Base-by-base conservation (phyloP, 2,329 filamentous ascomycete genomes). In the Penicillium sp. region DNA sequence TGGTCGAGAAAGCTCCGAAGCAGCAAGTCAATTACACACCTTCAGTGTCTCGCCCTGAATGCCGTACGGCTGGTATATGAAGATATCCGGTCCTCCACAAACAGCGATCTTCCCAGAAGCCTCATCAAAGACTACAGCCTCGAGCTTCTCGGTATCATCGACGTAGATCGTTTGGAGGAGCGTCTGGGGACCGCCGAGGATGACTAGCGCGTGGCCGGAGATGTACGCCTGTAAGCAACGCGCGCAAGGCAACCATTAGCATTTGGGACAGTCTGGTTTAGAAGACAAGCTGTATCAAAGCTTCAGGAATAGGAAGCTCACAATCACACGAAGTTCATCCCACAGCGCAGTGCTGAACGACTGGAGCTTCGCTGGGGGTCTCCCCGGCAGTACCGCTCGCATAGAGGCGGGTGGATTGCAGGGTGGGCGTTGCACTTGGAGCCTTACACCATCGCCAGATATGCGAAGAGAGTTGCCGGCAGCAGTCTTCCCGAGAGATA, bases 121-220 rank as follows among this genome's bases (percentile, higher is more conserved):
- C 74, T 96, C 90, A 72, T 98, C 91, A 65, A 98, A 86, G 33
- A 88, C 86, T 66, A 98, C 87, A 30, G 92, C 90, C 66, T 92
- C 86, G 30, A 98, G 83, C 26, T 88, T 83, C 17, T 82, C 77
- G 45, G 84, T 81, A 67, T 91, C 87, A 72, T 96, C 91, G 72
- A 95, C 89, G 80, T 97, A 96, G 68, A 96, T 90, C 4, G 93
- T 97, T 78, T 99, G 95, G 37, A 97, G 79, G 65, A 97, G 86
- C 58, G 86, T 86, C 64, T 89, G 84, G 56, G 91, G 86, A 55
- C 88, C 90, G 73, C 87, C 86, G 69, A 98, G 88, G 71, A 99
- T 89, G 57, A 95, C 88, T 67, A 98, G 87, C 64, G 92, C 92
- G 78, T 90, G 91, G 72, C 94, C 94, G 63, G 91, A 95, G 68